phyloP scores from a whole-genome alignment of 148 eudicot species.

The Cornus florida region DNA sequence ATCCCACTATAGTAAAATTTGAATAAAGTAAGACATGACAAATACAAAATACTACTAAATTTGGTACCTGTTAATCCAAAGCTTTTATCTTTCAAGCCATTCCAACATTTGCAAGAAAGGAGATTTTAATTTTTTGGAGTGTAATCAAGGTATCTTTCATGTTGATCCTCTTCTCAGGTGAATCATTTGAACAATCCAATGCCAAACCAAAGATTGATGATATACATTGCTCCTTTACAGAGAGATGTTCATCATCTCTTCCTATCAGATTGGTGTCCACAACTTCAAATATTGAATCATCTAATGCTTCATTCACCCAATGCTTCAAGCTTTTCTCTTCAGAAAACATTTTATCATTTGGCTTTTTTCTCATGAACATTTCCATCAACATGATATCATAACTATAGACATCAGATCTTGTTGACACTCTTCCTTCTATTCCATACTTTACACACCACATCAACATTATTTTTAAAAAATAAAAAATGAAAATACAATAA shows the following conservation, averaged over 20 bases:
- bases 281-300: conserved; percentile 2
- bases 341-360: conserved; percentile 18
- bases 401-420: conserved; percentile 22
- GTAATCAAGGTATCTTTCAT: background rate
- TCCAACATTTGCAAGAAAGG: conserved; percentile 4
- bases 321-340: too few species aligned
- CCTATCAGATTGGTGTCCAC: conserved; percentile 8
- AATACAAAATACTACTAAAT: too few species aligned
- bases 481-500: background rate
- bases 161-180: conserved; percentile 10
- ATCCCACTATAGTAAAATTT: too few species aligned
- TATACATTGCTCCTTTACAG: background rate
- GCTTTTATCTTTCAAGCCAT: background rate
- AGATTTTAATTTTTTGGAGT: conserved; percentile 6
- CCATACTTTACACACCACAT: conserved; percentile 20
- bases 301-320: background rate
- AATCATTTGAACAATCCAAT: conserved; percentile 15
- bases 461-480: too few species aligned
- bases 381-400: conserved; percentile 25
- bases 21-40: too few species aligned
- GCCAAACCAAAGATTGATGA: conserved; percentile 11
- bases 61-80: too few species aligned
- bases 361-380: conserved; percentile 22
- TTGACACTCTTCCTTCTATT: conserved; percentile 21
- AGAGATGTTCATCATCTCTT: background rate